phyloP scores from a whole-genome alignment of 306 rosid species.

The Acacia crassicarpa region DNA sequence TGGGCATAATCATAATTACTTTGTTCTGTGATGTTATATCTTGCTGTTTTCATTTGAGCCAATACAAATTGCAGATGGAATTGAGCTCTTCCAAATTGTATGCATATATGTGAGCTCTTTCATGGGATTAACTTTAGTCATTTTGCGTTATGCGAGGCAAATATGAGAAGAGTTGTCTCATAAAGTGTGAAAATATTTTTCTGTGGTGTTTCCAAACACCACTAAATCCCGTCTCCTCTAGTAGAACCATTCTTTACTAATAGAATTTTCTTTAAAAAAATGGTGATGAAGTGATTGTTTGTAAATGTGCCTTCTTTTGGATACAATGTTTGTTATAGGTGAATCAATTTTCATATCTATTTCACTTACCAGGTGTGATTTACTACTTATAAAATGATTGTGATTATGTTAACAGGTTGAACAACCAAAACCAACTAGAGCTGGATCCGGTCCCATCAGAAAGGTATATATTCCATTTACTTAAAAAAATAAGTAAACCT shows the following conservation, averaged over 20 bases:
- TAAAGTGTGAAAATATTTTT: no score
- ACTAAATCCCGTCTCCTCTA: background rate
- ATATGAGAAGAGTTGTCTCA: no score
- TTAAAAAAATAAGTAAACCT: slow-evolving; percentile 13
- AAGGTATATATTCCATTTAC: slow-evolving; percentile 54
- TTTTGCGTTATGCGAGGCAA: no score
- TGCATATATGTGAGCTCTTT: background rate
- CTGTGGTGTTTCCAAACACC: no score
- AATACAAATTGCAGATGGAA: background rate
- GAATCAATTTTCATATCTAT: slow-evolving; percentile 13
- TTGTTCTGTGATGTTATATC: background rate
- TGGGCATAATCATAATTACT: background rate
- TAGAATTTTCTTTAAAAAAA: slow-evolving; percentile 1
- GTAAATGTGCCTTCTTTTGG: background rate
- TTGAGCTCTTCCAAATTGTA: background rate
- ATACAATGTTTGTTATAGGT: slow-evolving; percentile 6
- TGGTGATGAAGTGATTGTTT: slow-evolving; percentile 17
- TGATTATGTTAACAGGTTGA: slow-evolving; percentile 59
- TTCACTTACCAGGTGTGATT: slow-evolving; percentile 11
- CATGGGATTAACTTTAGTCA: background rate
- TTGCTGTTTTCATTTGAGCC: background rate
- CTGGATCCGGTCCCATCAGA: slow-evolving; percentile 75
- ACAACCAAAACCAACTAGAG: slow-evolving; percentile 56
- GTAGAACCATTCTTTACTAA: background rate
- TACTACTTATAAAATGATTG: slow-evolving; percentile 24